These are phyloP conservation scores for Glarea lozoyensis DNA, from an alignment of 495 filamentous ascomycete genomes.

Conservation along the genomic window DNA sequence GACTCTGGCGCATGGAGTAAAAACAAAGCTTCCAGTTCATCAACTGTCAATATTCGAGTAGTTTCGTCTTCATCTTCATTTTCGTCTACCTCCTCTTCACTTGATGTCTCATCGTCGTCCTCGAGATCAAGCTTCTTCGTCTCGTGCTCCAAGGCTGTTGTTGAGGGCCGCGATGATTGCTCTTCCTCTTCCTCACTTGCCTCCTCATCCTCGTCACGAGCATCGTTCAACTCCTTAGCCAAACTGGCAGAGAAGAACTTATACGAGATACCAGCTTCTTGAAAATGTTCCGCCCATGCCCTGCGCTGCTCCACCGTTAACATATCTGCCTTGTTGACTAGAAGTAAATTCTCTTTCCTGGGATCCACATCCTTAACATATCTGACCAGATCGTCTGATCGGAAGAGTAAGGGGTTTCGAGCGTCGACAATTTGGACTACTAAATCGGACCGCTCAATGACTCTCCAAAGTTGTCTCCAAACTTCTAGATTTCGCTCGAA, in stretches of 20 bases:
- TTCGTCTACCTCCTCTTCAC: constrained; percentile 13
- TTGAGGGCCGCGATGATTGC: constrained; percentile 23
- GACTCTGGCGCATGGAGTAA: constrained; percentile 59
- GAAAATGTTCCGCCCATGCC: constrained; percentile 84
- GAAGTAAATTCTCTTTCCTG: constrained; percentile 80
- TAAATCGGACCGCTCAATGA: constrained; percentile 93
- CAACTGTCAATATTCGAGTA: constrained; percentile 78
- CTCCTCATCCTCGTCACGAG: constrained; percentile 39
- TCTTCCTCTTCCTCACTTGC: constrained; percentile 22
- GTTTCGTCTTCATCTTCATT: constrained; percentile 42
- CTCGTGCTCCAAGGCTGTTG: constrained; percentile 30
- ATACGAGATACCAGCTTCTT: constrained; percentile 71
- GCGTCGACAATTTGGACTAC: constrained; percentile 99
- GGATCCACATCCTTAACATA: constrained; percentile 91
- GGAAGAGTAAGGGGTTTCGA: constrained; percentile 86
- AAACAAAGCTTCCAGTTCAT: constrained; percentile 88
- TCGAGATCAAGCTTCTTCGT: constrained; percentile 24
- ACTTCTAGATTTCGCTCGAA: constrained; percentile 98
- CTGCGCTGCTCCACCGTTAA: constrained; percentile 82
- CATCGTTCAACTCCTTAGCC: constrained; percentile 81
- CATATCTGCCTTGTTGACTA: constrained; percentile 99
- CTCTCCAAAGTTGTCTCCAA: constrained; percentile 97
- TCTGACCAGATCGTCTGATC: constrained; percentile 83
- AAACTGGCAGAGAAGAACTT: constrained; percentile 92
- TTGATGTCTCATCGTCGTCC: not conserved